Base-by-base conservation (phyloP, 208 protist species). In the Leishmania guyanensis region DNA sequence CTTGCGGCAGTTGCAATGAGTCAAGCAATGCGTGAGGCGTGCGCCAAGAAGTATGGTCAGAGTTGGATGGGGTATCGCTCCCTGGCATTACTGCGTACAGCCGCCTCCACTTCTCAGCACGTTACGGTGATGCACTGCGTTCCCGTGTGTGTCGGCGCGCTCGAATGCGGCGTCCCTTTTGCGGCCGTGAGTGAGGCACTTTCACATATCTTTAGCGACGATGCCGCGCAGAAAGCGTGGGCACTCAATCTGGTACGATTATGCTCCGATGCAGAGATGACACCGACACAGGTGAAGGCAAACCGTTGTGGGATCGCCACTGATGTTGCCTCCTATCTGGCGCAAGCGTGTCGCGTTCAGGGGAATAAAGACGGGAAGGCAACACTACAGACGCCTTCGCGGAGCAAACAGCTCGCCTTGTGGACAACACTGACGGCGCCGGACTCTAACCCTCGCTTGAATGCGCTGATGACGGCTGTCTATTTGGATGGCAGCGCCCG, bases 11-110 rank as follows among this genome's bases (percentile, higher is more conserved):
- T 68, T 0, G 81, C 90, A 6, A 62, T 93, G 53, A 88, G 89
- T 60, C 78, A 68, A 5, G 75, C 88, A 4, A 95, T 95, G 90
- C 90, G 72, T 20, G 70, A 43, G 1, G 83, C 79, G 26, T 71
- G 78, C 17, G 16, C 64, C 5, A 46, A 64, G 10, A 73, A 71
- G 1, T 76, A 56, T 9, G 75, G 46, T 36, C 68, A 88, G 50
- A 60, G 71, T 62, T 95, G 92, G 92, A 92, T 92, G 87, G 92
- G 86, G 0, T 83, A 92, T 76, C 85, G 92, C 0, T 93, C 92
- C 20, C 83, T 93, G 39, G 89, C 86, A 0, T 51, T 93, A 4
- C 82, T 94, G 29, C 83, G 86, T 43, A 60, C 80, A 17, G 86
- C 82, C 0, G 53, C 84, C 17, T 75, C 84, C 80, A n/a, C 46